Evolutionary conservation across 306 rosid genomes (phyloP), one percentile per base, ranked within the genome.

Genomic region (Quercus alba): DNA sequence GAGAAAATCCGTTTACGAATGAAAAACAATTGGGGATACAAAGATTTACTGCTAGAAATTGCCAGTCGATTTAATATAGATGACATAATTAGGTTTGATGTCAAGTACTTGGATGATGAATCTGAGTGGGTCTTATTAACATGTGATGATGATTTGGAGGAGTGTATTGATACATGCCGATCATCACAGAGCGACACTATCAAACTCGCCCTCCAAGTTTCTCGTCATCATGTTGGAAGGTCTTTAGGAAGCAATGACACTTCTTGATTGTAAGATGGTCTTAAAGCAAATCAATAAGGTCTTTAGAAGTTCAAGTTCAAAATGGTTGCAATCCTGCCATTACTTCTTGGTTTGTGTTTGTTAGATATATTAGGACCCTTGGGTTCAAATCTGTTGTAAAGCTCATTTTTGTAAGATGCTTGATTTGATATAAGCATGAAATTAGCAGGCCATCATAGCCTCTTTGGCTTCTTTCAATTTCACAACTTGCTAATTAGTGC

Each of bases 91-190:
- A 84, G 70, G 71, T 93, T 75, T 5, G 89, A 90, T 84, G 49
- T 96, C 61, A 96, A 90, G 81, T 96, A 96, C 78, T 89, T 96
- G 88, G 99, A 96, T 35, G 99, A 96, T 80, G 99, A 96, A 51
- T 81, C 81, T 6, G 99, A 96, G 61, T 91, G 99, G 99, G 93
- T 96, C 19, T 83, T 96, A 59, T 85, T 93, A 64, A 93, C 98
- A 38, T 90, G 98, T 85, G 98, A 93, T 85, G 90, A 88, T 78
- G 98, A 96, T 85, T 83, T 91, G 62, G 97, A 91, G 81, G 99
- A 96, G 81, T 96, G 99, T 78, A 84, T 96, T 80, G 98, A 90
- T 82, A 93, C 93, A 17, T 83, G 82, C 70, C 91, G 81, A 84
- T 82, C 91, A 56, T 87, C 90, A 49, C 83, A 57, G 70, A 66